phyloP scores from a whole-genome alignment of 2,329 filamentous ascomycete genomes.

The Talaromyces verruculosus region DNA sequence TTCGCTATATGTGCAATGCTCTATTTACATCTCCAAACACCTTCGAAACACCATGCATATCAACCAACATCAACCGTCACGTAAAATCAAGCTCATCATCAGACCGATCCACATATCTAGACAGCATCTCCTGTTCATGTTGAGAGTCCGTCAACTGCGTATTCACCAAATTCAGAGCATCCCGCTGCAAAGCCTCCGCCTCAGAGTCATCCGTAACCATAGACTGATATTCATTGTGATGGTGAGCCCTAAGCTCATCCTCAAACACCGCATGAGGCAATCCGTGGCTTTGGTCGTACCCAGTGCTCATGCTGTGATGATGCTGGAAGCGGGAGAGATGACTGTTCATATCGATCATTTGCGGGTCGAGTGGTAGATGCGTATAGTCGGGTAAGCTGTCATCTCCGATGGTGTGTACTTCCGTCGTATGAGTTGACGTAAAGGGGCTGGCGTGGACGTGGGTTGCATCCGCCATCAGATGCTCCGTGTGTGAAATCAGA shows the following conservation, averaged over 20 bases:
- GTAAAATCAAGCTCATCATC: constrained; percentile 40
- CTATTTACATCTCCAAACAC: not conserved
- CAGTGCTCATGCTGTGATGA: constrained; percentile 38
- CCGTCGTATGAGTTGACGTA: constrained; percentile 31
- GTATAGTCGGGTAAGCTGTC: constrained; percentile 45
- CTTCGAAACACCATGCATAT: not conserved
- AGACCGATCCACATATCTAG: constrained; percentile 40
- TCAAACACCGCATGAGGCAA: constrained; percentile 39
- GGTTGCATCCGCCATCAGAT: constrained; percentile 29
- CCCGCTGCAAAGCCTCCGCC: constrained; percentile 38
- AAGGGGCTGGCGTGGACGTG: constrained; percentile 36
- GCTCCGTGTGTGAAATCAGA: constrained; percentile 20
- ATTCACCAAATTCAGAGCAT: constrained; percentile 42
- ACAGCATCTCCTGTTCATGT: constrained; percentile 42
- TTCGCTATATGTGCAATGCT: not conserved
- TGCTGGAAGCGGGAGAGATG: constrained; percentile 45
- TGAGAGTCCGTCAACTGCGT: constrained; percentile 41
- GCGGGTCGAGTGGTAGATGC: constrained; percentile 60
- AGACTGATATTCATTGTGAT: constrained; percentile 43
- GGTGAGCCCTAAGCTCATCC: constrained; percentile 40
- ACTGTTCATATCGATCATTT: constrained; percentile 56
- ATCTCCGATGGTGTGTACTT: constrained; percentile 36
- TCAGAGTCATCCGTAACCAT: constrained; percentile 45
- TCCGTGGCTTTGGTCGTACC: constrained; percentile 35
- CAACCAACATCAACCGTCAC: constrained; percentile 19